Percentiles rank a stretch among this genome's conserved stretches.
Conservation (phyloP, 1,284 basidiomycete genomes). For the Microstroma glucosiphilum region DNA sequence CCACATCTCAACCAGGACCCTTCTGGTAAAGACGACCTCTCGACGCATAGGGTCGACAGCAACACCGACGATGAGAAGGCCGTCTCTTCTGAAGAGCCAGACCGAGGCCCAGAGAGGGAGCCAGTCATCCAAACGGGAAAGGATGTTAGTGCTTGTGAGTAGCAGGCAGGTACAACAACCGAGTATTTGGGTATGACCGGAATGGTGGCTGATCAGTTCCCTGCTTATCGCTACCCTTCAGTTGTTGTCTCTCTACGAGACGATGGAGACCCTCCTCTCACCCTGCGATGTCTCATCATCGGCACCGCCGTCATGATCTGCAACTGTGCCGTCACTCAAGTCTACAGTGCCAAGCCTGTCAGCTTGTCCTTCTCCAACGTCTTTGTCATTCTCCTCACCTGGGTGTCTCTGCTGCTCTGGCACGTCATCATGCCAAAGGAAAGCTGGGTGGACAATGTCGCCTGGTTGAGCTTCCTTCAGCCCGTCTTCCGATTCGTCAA, state of each 20-base stretch:
- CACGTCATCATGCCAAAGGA: not conserved
- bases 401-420: not conserved
- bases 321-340: not conserved
- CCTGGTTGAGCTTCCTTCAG: slow-evolving; percentile 37
- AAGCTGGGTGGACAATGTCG: not conserved
- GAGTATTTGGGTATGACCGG: not conserved
- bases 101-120: not conserved
- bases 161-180: not conserved
- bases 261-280: slow-evolving; percentile 2
- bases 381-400: not conserved
- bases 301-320: not conserved
- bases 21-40: too few species aligned
- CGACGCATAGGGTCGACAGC: not conserved
- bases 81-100: too few species aligned
- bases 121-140: not conserved
- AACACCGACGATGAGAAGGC: not conserved
- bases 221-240: not conserved
- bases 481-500: slow-evolving; percentile 58
- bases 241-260: not conserved
- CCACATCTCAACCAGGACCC: too few species aligned
- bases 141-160: slow-evolving; percentile 3
- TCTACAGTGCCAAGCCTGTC: slow-evolving; percentile 3
- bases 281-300: not conserved
- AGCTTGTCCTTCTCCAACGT: slow-evolving; percentile 32
- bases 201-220: too few species aligned